Evolutionary conservation across 2,329 filamentous ascomycete genomes (phyloP), one percentile per base, ranked within the genome.

Genomic region (Phyllosticta citrichinensis): DNA sequence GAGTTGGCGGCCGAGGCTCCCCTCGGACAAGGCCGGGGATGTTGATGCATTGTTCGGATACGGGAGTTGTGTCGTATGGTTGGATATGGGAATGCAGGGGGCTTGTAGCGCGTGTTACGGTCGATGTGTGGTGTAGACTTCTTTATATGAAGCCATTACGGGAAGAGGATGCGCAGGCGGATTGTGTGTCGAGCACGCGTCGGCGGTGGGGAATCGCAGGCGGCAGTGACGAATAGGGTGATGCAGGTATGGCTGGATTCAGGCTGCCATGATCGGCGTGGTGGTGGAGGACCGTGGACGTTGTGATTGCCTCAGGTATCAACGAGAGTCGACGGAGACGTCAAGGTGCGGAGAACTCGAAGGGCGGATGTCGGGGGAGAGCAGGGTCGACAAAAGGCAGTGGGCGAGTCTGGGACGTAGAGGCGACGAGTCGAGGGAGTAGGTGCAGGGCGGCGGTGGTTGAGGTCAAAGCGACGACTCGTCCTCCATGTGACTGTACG

Each of bases 31-130:
- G 86, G 83, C 68, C 92, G 86, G 68, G 89, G 87, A 76, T 92
- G 89, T 77, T 96, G 92, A 83, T 97, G 91, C 92, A 97, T 97
- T 68, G 71, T 79, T 68, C 12, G 55, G 40, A 54, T 25, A n/a
- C 54, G 54, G 25, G 35, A 11, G 22, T 25, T 27, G 55, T 56
- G 50, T 56, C 50, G 58, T 53, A 19, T 20, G 58, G 27, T 51
- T 19, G 40, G 24, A n/a, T 12, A 20, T 35, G 40, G 19, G 40
- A 20, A 20, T 22, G 40, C 25, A 22, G n/a, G 55, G 54, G 50
- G 22, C 20, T 50, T 40, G 53, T 20, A 55, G 60, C 25, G 22
- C 50, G 53, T 56, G 52, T 51, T 57, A 57, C 47, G 60, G 60
- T 24, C 40, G 57, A 55, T 57, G 55, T 57, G 60, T 56, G 24